phyloP scores from a whole-genome alignment of 345 rosid species.

The Citropsis articulata region DNA sequence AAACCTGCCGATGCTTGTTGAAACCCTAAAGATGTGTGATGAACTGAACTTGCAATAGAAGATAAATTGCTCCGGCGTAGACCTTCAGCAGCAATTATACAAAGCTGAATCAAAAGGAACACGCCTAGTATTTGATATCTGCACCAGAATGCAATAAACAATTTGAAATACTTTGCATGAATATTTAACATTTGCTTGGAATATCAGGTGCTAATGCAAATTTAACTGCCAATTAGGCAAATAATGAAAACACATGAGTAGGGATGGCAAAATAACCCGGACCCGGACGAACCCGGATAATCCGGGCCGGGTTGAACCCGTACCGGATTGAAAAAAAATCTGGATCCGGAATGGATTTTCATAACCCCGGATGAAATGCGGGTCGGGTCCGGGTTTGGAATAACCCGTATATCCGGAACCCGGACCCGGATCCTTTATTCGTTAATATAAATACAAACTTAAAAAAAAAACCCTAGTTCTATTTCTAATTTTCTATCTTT shows the following conservation, averaged over 20 bases:
- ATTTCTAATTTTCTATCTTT: too few species aligned
- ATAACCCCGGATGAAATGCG: too few species aligned
- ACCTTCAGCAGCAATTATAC: conserved; percentile 85
- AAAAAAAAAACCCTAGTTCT: too few species aligned
- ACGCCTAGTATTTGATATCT: conserved; percentile 92
- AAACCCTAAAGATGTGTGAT: conserved; percentile 59
- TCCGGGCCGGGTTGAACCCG: too few species aligned
- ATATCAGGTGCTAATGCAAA: background rate
- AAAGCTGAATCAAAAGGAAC: conserved; percentile 87
- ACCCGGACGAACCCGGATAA: too few species aligned
- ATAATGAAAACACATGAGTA: background rate
- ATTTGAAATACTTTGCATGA: conserved; percentile 11
- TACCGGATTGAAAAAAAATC: too few species aligned
- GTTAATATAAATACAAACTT: too few species aligned
- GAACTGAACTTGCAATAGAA: conserved; percentile 78
- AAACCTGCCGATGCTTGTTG: conserved; percentile 61
- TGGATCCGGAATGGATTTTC: too few species aligned
- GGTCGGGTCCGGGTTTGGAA: too few species aligned
- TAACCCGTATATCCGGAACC: too few species aligned
- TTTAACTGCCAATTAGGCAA: background rate
- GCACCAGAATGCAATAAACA: conserved; percentile 27
- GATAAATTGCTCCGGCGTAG: conserved; percentile 78
- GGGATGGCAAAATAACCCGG: too few species aligned
- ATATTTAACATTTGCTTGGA: background rate
- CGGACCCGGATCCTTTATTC: too few species aligned